Conservation (phyloP, 139 green algal species). For the Microglena sp. region DNA sequence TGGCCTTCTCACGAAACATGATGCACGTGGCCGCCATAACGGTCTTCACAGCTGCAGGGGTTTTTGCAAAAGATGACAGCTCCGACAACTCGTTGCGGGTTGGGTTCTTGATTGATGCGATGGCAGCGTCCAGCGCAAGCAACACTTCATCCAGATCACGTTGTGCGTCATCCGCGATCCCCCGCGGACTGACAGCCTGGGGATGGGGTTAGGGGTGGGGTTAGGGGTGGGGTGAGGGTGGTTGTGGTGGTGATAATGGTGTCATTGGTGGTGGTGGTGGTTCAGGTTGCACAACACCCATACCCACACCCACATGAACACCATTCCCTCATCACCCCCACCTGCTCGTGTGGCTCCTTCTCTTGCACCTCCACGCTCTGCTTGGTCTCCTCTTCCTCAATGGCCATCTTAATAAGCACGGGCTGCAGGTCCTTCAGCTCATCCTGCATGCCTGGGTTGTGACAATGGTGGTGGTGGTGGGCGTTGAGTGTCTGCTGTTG, state of each 20-base stretch:
- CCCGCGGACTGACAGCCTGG: too few relatives aligned
- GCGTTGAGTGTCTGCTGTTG: too few relatives aligned
- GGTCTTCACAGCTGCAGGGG: slow-evolving; percentile 43
- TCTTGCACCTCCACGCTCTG: slow-evolving; percentile 47
- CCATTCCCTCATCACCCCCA: too few relatives aligned
- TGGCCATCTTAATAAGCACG: slow-evolving; percentile 37
- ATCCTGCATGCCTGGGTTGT: not conserved
- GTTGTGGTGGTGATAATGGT: too few relatives aligned
- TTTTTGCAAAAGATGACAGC: slow-evolving; percentile 65
- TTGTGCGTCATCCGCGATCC: slow-evolving; percentile 46
- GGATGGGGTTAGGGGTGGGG: too few relatives aligned
- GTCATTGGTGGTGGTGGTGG: too few relatives aligned
- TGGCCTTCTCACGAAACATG: slow-evolving; percentile 78
- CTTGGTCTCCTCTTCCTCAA: slow-evolving; percentile 72
- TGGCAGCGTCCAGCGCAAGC: slow-evolving; percentile 56
- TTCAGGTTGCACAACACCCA: too few relatives aligned
- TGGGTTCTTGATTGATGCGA: slow-evolving; percentile 62
- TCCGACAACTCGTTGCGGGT: slow-evolving; percentile 67
- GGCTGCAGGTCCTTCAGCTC: not conserved
- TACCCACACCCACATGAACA: too few relatives aligned
- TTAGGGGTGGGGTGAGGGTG: too few relatives aligned
- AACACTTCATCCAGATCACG: slow-evolving; percentile 55
- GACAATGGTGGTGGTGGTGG: not conserved
- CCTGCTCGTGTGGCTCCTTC: slow-evolving; percentile 65
- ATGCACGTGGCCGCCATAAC: slow-evolving; percentile 64